Evolutionary conservation across 129 eudicot species (phyloP), one percentile per base, ranked within the genome.

Genomic region (Erigeron canadensis): DNA sequence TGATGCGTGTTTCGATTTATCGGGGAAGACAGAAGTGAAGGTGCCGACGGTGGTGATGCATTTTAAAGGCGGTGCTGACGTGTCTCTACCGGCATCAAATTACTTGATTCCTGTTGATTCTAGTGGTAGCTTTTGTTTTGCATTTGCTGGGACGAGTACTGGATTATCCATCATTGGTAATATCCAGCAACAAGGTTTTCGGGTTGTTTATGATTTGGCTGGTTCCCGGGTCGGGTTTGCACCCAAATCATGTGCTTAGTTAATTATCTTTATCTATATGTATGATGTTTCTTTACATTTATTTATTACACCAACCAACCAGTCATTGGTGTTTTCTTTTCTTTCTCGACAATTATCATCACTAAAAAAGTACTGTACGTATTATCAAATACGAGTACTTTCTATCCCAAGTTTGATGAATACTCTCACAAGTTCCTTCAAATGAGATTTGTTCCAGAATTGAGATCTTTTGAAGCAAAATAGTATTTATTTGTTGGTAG

Each of bases 41-140:
- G 97, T 94, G 12, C 99, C 99, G 9, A 89, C 99, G 67, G 91
- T 94, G 79, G 89, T 87, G 79, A 64, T 94, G 82, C 97, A 94
- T 65, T 94, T 94, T n/a, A 46, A 28, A 28, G 34, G 62, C 0
- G 95, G 95, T 4, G 97, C 93, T 0, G 94, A 94, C 66, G 96
- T 94, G 67, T 77, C 91, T 0, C 53, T 94, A 62, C 99, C 97
- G 82, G 97, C 99, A 53, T 75, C 91, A 0, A 94, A 94, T 72
- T 89, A 89, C 79, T 21, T 94, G 79, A 94, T 90, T 51, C 99
- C 99, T 65, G 99, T 94, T 68, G 96, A 94, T 19, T 82, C 78
- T 9, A 70, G 57, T 1, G 97, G 97, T 65, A 83, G 82, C 10
- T 90, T 85, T 39, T 94, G 99, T 80, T 90, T 94, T 61, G 99